Conservation (phyloP, 2,329 filamentous ascomycete species). For the Alternaria conjuncta region DNA sequence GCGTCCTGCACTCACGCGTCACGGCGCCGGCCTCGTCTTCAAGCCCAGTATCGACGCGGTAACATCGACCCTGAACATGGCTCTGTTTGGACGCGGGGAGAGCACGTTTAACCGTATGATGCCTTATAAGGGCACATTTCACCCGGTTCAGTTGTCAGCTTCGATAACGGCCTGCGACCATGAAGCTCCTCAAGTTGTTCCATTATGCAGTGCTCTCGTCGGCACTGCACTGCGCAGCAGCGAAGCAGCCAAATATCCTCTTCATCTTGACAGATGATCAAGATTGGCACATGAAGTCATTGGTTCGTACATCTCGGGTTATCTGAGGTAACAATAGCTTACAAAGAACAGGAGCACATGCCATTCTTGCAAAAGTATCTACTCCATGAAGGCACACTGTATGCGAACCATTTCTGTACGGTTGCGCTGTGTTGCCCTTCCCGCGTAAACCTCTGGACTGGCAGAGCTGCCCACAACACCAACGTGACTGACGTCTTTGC, state of each 20-base stretch:
- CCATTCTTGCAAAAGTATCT: background rate
- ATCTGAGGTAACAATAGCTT: rapidly evolving
- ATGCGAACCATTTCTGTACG: background rate
- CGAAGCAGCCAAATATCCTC: constrained; percentile 59
- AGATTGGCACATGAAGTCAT: constrained; percentile 55
- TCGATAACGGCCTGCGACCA: background rate
- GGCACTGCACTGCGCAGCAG: background rate
- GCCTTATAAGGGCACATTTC: background rate
- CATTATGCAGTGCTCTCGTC: background rate
- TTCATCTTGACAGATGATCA: constrained; percentile 73
- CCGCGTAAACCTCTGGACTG: background rate
- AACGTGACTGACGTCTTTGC: background rate
- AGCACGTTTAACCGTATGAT: background rate
- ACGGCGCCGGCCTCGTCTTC: background rate
- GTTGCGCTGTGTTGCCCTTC: background rate
- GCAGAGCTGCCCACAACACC: background rate
- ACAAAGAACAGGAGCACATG: background rate
- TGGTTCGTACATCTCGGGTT: background rate
- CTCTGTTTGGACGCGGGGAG: background rate
- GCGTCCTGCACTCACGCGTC: background rate
- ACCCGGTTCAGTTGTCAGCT: background rate
- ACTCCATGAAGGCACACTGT: background rate
- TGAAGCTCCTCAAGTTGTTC: background rate
- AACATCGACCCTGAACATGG: background rate
- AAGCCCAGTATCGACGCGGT: background rate